phyloP scores from a whole-genome alignment of 1,284 basidiomycete species.

The Moesziomyces parantarcticus region DNA sequence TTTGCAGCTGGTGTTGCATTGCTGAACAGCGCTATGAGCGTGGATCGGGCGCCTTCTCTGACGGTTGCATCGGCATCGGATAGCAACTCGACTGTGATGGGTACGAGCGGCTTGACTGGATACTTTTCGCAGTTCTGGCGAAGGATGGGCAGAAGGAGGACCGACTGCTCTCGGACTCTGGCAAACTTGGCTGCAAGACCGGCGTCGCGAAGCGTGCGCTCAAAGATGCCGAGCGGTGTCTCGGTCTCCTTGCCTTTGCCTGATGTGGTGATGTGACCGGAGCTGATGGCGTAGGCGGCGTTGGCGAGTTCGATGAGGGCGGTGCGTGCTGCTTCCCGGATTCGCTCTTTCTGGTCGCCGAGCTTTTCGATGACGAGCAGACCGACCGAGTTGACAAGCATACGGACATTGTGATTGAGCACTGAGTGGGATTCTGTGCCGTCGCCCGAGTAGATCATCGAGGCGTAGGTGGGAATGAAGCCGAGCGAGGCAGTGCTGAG shows the following conservation, averaged over 20 bases:
- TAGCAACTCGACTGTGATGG: constrained; percentile 81
- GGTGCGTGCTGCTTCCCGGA: constrained; percentile 80
- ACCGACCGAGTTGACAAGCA: constrained; percentile 74
- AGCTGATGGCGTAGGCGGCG: constrained; percentile 74
- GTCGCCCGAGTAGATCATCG: constrained; percentile 42
- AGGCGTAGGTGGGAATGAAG: constrained; percentile 57
- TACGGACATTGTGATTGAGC: constrained; percentile 43
- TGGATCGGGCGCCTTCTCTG: constrained; percentile 82
- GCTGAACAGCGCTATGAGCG: constrained; percentile 85
- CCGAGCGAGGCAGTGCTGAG: constrained; percentile 69
- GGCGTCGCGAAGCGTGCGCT: constrained; percentile 80
- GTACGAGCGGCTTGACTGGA: constrained; percentile 84
- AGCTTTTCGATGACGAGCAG: constrained; percentile 81
- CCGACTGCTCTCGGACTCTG: constrained; percentile 73
- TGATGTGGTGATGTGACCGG: constrained; percentile 68
- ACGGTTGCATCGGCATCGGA: constrained; percentile 92
- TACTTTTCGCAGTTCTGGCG: constrained; percentile 70
- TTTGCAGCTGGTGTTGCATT: constrained; percentile 83
- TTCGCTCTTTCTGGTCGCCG: constrained; percentile 79
- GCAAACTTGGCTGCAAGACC: constrained; percentile 76
- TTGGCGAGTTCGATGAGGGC: constrained; percentile 78
- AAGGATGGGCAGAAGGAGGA: constrained; percentile 42
- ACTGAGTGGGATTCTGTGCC: constrained; percentile 26
- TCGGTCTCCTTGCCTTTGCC: constrained; percentile 79
- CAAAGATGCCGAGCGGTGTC: constrained; percentile 78